Percentiles rank a stretch among this genome's conserved stretches.
Evolutionary conservation across 305 asterid genomes (phyloP).

Genomic region (Rubia peregrina): DNA sequence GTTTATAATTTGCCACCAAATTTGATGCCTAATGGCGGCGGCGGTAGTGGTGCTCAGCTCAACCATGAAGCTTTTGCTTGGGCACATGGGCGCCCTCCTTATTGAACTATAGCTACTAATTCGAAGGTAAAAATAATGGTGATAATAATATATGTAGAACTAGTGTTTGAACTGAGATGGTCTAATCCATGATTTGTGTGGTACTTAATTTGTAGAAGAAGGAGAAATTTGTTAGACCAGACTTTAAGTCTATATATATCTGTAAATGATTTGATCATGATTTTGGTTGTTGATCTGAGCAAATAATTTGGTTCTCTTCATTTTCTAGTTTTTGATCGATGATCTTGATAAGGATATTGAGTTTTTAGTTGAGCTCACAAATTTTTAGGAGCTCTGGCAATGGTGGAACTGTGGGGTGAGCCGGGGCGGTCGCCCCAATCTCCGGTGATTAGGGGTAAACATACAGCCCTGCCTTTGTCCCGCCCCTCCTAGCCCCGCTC

Average conservation of each 20-base stretch:
- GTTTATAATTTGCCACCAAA: slow-evolving; percentile 37
- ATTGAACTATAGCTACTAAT: slow-evolving; percentile 15
- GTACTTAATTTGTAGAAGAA: neutral
- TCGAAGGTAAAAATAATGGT: slow-evolving; percentile 13
- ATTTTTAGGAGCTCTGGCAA: slow-evolving; percentile 8
- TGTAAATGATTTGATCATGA: slow-evolving; percentile 12
- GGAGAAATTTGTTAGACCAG: slow-evolving; percentile 10
- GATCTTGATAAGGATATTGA: neutral
- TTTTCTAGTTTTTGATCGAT: neutral
- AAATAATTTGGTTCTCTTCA: neutral
- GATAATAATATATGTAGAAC: neutral
- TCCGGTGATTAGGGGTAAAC: no score
- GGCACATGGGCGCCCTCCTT: slow-evolving; percentile 49
- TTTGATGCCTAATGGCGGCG: slow-evolving; percentile 43
- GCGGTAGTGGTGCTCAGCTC: slow-evolving; percentile 20
- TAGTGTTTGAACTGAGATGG: neutral
- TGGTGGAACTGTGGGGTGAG: no score
- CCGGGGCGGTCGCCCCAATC: no score
- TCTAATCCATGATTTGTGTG: slow-evolving; percentile 8
- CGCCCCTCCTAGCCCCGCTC: no score
- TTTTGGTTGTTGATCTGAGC: neutral
- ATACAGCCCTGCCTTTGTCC: no score
- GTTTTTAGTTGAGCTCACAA: slow-evolving; percentile 4
- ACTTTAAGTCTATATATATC: slow-evolving; percentile 7
- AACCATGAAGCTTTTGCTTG: slow-evolving; percentile 44